Evolutionary conservation across 345 rosid species (phyloP).

Genomic region (Hevea brasiliensis): DNA sequence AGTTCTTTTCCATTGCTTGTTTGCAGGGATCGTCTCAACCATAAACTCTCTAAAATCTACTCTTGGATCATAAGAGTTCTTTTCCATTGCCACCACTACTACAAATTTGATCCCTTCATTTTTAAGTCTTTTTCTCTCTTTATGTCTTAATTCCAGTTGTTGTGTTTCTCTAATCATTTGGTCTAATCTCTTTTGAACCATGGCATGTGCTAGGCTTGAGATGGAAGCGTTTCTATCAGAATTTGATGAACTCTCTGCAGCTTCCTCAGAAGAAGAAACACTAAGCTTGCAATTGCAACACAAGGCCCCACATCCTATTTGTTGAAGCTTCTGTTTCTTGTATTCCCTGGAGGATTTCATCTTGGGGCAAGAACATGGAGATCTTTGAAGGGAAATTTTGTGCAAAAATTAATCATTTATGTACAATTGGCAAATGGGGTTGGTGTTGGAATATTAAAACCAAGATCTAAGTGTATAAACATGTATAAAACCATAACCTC

Average conservation of each 20-base stretch:
- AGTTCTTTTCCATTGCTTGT: no score
- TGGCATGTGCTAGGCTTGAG: conserved; percentile 79
- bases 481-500: no score
- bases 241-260: conserved; percentile 27
- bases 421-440: conserved; percentile 42
- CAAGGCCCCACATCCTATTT: conserved; percentile 55
- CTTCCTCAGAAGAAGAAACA: conserved; percentile 64
- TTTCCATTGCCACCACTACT: conserved; percentile 88
- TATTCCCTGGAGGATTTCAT: conserved; percentile 37
- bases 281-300: conserved; percentile 77
- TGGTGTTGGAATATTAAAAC: no score
- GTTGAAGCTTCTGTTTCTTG: conserved; percentile 48
- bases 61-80: conserved; percentile 66
- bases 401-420: conserved; percentile 33
- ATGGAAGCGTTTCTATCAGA: conserved; percentile 48
- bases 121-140: conserved; percentile 35
- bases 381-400: conserved; percentile 22
- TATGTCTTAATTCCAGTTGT: conserved; percentile 35
- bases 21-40: conserved; percentile 70
- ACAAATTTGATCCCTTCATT: conserved; percentile 51
- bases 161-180: conserved; percentile 68
- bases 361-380: no score
- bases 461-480: no score
- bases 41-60: conserved; percentile 82
- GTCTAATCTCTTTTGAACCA: conserved; percentile 84